Evolutionary conservation across 2,329 filamentous ascomycete genomes (phyloP).

Genomic region (Epichloe coenophiala): DNA sequence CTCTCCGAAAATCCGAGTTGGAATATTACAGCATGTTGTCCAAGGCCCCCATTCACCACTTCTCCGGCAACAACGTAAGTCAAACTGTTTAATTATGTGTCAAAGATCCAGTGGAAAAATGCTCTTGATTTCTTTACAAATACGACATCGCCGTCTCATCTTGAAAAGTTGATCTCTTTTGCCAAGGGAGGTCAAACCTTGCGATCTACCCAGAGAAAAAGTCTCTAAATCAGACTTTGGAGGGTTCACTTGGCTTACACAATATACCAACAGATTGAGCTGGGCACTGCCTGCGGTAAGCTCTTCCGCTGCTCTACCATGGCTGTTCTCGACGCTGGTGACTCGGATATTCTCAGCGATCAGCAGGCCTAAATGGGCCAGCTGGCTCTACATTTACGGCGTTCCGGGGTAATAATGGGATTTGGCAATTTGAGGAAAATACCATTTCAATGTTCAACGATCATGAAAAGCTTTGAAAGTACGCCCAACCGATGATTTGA

Average conservation of each 20-base stretch:
- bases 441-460: slow-evolving; percentile 16
- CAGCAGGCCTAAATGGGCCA: slow-evolving; percentile 42
- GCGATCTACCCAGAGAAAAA: slow-evolving; percentile 77
- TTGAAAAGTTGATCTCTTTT: slow-evolving; percentile 1
- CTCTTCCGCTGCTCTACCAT: slow-evolving; percentile 97
- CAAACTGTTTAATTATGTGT: neutral
- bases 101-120: neutral
- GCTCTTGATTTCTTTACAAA: neutral
- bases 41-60: slow-evolving; percentile 96
- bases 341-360: slow-evolving; percentile 92
- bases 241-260: slow-evolving; percentile 60
- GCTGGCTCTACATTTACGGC: slow-evolving; percentile 22
- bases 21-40: slow-evolving; percentile 90
- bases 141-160: neutral
- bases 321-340: slow-evolving; percentile 91
- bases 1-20: slow-evolving; percentile 93
- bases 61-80: slow-evolving; percentile 98
- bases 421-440: slow-evolving; percentile 22
- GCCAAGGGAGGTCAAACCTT: slow-evolving; percentile 14
- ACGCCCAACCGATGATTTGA: neutral
- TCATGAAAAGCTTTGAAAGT: slow-evolving; percentile 17
- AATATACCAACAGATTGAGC: slow-evolving; percentile 63
- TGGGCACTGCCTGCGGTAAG: slow-evolving; percentile 97
- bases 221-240: slow-evolving; percentile 72
- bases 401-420: slow-evolving; percentile 28